Evolutionary conservation across 2,329 filamentous ascomycete species (phyloP).

Genomic region (Endoconidiophora laricicola): DNA sequence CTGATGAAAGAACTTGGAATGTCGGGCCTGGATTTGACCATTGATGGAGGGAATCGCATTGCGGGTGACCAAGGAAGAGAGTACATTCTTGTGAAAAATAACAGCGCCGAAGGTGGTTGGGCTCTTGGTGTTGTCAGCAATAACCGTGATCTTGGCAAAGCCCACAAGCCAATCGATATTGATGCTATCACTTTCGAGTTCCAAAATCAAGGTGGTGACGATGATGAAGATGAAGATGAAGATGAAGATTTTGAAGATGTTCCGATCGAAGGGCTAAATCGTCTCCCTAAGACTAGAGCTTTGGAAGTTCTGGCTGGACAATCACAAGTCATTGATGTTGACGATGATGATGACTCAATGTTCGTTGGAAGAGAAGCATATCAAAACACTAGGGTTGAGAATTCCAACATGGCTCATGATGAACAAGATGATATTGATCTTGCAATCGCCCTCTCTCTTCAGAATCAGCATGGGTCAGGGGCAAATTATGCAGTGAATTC

Average conservation of each 20-base stretch:
- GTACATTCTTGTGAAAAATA: slow-evolving; percentile 92
- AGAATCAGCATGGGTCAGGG: slow-evolving; percentile 37
- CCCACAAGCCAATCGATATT: slow-evolving; percentile 82
- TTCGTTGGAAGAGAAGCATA: slow-evolving; percentile 29
- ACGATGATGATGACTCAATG: slow-evolving; percentile 32
- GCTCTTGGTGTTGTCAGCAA: slow-evolving; percentile 83
- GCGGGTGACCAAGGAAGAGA: slow-evolving; percentile 79
- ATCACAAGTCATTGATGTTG: slow-evolving; percentile 19
- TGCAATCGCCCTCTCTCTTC: slow-evolving; percentile 74
- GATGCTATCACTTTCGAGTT: slow-evolving; percentile 48
- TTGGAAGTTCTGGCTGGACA: slow-evolving; percentile 13
- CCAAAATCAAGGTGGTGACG: slow-evolving; percentile 38
- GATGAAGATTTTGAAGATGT: slow-evolving; percentile 83
- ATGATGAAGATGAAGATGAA: slow-evolving; percentile 45
- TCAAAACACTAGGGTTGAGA: slow-evolving; percentile 13
- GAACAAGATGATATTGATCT: slow-evolving; percentile 47
- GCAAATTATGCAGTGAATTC: slow-evolving; percentile 14
- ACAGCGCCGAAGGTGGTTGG: slow-evolving; percentile 89
- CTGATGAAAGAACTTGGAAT: slow-evolving; percentile 91
- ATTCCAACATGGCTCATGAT: neutral
- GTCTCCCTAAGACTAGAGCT: slow-evolving; percentile 44
- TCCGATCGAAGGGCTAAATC: slow-evolving; percentile 75
- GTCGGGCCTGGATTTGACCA: slow-evolving; percentile 57
- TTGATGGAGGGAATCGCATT: slow-evolving; percentile 44
- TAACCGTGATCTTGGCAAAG: slow-evolving; percentile 61